A percentile compares a stretch with the other conserved stretches of the same genome.
Evolutionary conservation across 2,329 filamentous ascomycete genomes (phyloP).

Genomic region (Colletotrichum eleusines): DNA sequence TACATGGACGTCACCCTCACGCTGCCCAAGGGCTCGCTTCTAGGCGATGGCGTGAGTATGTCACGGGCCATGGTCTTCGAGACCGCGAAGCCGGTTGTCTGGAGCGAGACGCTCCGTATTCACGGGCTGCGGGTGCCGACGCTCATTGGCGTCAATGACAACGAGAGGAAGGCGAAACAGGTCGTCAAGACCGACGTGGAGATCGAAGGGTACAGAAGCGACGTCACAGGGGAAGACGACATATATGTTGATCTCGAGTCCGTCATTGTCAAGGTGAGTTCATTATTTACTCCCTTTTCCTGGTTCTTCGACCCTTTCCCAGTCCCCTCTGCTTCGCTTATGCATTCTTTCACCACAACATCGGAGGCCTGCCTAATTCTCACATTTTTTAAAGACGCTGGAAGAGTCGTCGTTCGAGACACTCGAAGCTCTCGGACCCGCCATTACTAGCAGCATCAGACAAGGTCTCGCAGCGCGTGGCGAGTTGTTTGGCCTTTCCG

Average conservation of each 20-base stretch:
- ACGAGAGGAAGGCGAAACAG: conserved; percentile 77
- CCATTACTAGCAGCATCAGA: conserved; percentile 61
- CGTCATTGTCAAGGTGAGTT: conserved; percentile 71
- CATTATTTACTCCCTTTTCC: background rate
- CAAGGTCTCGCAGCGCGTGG: conserved; percentile 52
- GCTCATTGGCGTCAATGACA: conserved; percentile 78
- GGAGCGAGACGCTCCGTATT: conserved; percentile 59
- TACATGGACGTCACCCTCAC: conserved; percentile 65
- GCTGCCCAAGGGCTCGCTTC: conserved; percentile 76
- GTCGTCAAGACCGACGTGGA: conserved; percentile 73
- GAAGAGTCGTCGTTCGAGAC: conserved; percentile 71
- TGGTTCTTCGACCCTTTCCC: conserved; percentile 6
- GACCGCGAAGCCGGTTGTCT: background rate
- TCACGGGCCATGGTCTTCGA: conserved; percentile 43
- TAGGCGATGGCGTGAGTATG: conserved; percentile 71
- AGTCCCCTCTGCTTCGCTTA: conserved; percentile 1
- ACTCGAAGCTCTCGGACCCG: conserved; percentile 69
- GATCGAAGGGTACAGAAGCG: conserved; percentile 62
- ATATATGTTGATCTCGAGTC: conserved; percentile 68
- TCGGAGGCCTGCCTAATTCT: background rate
- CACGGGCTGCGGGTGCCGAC: conserved; percentile 72
- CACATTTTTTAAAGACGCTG: conserved; percentile 58
- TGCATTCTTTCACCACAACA: background rate
- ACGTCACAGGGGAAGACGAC: conserved; percentile 55
- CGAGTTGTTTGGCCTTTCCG: conserved; percentile 30